phyloP scores from a whole-genome alignment of 2,329 filamentous ascomycete species.

The Chaetomiaceae sp. region DNA sequence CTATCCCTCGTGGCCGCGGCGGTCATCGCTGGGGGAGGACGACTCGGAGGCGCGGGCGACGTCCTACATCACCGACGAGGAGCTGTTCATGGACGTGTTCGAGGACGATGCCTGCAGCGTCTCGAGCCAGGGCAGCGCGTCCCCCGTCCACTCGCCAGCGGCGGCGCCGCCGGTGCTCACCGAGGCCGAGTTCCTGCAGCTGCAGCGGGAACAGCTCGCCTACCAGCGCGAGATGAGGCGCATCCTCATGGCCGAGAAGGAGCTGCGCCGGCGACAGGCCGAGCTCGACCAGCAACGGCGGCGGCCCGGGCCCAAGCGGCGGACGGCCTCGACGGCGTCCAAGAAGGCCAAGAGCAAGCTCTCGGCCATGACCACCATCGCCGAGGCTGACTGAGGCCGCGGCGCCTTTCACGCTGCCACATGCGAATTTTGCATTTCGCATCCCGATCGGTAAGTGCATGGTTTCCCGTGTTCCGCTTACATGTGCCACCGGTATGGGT shows the following conservation, averaged over 20 bases:
- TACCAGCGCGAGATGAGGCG: conserved; percentile 51
- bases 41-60: conserved; percentile 43
- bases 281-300: conserved; percentile 32
- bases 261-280: conserved; percentile 43
- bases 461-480: not conserved
- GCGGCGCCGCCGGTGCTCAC: conserved; percentile 34
- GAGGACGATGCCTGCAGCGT: conserved; percentile 49
- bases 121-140: conserved; percentile 43
- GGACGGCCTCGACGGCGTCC: conserved; percentile 28
- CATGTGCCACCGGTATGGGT: not conserved
- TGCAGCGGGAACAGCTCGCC: conserved; percentile 47
- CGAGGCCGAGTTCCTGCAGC: conserved; percentile 46
- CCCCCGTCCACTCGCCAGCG: conserved; percentile 29
- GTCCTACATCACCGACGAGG: conserved; percentile 60
- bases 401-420: not conserved
- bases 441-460: conserved; percentile 23
- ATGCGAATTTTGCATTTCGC: not conserved
- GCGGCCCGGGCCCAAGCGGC: conserved; percentile 1
- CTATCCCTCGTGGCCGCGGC: conserved; percentile 56
- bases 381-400: conserved; percentile 43
- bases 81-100: conserved; percentile 51
- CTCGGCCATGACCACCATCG: conserved; percentile 50
- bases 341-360: conserved; percentile 50
- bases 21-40: conserved; percentile 46
- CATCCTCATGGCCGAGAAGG: conserved; percentile 51